Base-by-base conservation (phyloP, 768 basidiomycete species). In the Terana coerulea region DNA sequence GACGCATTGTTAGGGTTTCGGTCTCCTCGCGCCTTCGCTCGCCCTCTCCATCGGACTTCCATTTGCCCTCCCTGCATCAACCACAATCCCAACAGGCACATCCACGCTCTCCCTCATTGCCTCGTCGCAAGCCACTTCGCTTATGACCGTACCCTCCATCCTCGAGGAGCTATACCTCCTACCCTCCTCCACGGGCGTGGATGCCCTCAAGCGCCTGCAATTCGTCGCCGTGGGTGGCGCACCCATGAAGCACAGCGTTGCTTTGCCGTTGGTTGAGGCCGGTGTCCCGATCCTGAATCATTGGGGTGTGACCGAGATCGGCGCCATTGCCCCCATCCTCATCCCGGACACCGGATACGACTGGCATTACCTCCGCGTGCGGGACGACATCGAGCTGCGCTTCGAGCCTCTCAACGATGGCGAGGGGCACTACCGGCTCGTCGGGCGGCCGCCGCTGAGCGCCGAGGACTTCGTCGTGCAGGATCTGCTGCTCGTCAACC, bases 261-360 rank as follows among this genome's bases (percentile, higher is more conserved):
- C 64, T 1, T 25, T 52, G 15, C 63, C 65, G 24, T 61, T 73
- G 6, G 62, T 58, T 11, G 58, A 51, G 9, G 61, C 65, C 4
- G 68, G 67, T 8, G 68, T 74, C 31, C 68, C 67, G 9, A 52
- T 73, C 11, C 53, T 74, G 9, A 74, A 73, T 41, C 72, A 74
- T 50, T 74, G 72, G 71, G 72, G 72, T 24, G 64, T 64, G 7
- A 73, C 72, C 2, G 71, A 73, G 54, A 60, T 70, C 14, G 71
- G 72, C 21, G 61, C 70, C 17, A 69, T 73, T 19, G 67, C 70
- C 11, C 69, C 70, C 3, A 67, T 73, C 15, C 60, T 69, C 41
- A 51, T 57, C 30, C 52, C 67, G 12, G 59, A 55, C 24, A 47
- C 53, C 21, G 68, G 65, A 15, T 69, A 72, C 49, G 69, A 74